Percentiles rank a stretch among this genome's conserved stretches.
Evolutionary conservation across 331 rosid genomes (phyloP).

Genomic region (Cydonia oblonga): DNA sequence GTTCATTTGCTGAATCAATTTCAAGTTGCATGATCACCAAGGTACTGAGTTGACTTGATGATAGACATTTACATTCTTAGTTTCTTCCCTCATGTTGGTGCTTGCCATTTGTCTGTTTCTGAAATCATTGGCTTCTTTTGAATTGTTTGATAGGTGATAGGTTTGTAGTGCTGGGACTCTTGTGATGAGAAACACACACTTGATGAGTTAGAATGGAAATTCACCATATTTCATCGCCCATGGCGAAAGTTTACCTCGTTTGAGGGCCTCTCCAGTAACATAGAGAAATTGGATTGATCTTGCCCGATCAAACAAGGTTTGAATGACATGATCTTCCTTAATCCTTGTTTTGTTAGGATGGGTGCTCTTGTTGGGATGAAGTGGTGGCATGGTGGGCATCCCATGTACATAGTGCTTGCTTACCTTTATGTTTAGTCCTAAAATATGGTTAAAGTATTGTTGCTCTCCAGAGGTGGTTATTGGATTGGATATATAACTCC

Average conservation of each 20-base stretch:
- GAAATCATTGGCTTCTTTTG: not conserved
- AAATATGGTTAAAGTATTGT: no score
- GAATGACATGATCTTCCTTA: not conserved
- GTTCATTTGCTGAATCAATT: not conserved
- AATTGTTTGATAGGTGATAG: not conserved
- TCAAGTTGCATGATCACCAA: not conserved
- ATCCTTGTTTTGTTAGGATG: not conserved
- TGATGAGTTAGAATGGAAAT: not conserved
- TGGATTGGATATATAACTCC: no score
- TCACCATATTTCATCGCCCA: not conserved
- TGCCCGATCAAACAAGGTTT: not conserved
- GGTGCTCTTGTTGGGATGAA: not conserved
- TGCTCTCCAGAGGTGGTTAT: no score
- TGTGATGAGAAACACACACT: not conserved
- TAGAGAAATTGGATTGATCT: not conserved
- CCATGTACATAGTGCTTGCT: not conserved
- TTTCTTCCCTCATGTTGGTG: not conserved
- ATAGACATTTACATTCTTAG: not conserved
- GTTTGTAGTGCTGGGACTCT: not conserved
- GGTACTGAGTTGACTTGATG: not conserved
- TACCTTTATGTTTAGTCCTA: no score
- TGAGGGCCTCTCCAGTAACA: not conserved
- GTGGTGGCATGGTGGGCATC: not conserved
- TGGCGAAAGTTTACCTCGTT: not conserved
- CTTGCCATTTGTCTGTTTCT: no score